Conservation (phyloP, 2,329 filamentous ascomycete genomes). For the Claviceps arundinis region DNA sequence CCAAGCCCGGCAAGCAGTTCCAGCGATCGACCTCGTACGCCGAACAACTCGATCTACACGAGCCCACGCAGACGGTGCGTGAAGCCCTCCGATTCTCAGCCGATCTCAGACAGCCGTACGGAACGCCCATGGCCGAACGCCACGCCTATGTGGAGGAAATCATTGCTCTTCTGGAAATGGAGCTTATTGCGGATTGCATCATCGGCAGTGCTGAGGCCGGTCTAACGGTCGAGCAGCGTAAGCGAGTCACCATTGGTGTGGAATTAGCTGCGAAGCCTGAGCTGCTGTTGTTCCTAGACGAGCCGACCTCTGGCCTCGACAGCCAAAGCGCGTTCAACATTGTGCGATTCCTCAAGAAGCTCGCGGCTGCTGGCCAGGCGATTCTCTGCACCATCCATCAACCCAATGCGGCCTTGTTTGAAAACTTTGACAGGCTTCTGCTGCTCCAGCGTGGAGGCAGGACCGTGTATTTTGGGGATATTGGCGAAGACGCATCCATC, state of each 20-base stretch:
- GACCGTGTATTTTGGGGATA: slow-evolving; percentile 77
- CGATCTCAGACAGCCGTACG: slow-evolving; percentile 42
- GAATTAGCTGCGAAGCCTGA: slow-evolving; percentile 76
- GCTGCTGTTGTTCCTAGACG: slow-evolving; percentile 64
- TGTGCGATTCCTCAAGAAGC: slow-evolving; percentile 63
- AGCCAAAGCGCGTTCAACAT: slow-evolving; percentile 60
- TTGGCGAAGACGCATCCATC: slow-evolving; percentile 59
- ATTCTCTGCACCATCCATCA: slow-evolving; percentile 89
- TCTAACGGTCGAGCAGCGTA: slow-evolving; percentile 51
- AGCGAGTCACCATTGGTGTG: slow-evolving; percentile 81
- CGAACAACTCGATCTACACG: slow-evolving; percentile 50
- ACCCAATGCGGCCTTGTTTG: slow-evolving; percentile 73
- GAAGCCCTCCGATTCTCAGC: slow-evolving; percentile 52
- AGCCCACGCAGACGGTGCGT: slow-evolving; percentile 47
- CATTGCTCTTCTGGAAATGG: slow-evolving; percentile 45
- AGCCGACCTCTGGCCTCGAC: slow-evolving; percentile 60
- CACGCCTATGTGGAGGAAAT: slow-evolving; percentile 49
- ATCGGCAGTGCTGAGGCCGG: slow-evolving; percentile 53
- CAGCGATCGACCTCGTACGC: slow-evolving; percentile 49
- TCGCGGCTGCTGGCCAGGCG: slow-evolving; percentile 68
- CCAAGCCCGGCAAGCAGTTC: slow-evolving; percentile 44
- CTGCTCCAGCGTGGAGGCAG: slow-evolving; percentile 66
- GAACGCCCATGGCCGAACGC: slow-evolving; percentile 40
- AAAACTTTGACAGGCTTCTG: slow-evolving; percentile 74
- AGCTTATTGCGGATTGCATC: slow-evolving; percentile 43